These are phyloP conservation scores for Arbutus unedo DNA, from an alignment of 148 eudicot genomes.

Conservation along the genomic window DNA sequence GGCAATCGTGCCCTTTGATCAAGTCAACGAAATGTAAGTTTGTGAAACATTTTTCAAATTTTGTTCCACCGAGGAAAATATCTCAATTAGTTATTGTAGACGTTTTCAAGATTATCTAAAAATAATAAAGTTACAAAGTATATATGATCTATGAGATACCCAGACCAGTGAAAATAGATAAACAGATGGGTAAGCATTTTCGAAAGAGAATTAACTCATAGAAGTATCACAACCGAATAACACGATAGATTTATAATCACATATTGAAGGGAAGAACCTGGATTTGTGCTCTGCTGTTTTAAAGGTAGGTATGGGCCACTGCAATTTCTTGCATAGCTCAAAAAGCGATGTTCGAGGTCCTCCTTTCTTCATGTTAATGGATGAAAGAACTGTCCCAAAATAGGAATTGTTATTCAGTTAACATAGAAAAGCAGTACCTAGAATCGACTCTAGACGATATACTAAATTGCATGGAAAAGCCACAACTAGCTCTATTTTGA, in stretches of 20 bases:
- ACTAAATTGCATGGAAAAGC: not conserved
- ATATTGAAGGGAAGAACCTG: conserved; percentile 33
- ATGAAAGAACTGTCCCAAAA: conserved; percentile 37
- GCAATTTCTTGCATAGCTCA: conserved; percentile 61
- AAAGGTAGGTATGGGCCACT: conserved; percentile 84
- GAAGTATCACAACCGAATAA: not conserved
- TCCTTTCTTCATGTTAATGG: conserved; percentile 66
- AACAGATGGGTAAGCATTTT: not conserved
- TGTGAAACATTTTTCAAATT: not conserved
- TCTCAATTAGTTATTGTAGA: not conserved
- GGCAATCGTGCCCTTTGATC: not conserved
- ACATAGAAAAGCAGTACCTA: not conserved
- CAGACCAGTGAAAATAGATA: not conserved
- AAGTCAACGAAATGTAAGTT: not conserved
- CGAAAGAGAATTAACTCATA: not conserved
- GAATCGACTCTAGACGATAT: not conserved
- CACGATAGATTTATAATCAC: not conserved
- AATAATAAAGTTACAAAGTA: not conserved
- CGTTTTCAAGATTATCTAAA: not conserved
- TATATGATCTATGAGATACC: not conserved
- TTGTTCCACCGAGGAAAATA: not conserved
- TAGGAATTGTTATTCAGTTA: not conserved
- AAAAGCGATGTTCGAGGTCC: conserved; percentile 67
- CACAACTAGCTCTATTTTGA: not conserved
- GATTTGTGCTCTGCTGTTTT: conserved; percentile 55